Evolutionary conservation across 495 filamentous ascomycete species (phyloP).

Genomic region (Penicillium lagena): DNA sequence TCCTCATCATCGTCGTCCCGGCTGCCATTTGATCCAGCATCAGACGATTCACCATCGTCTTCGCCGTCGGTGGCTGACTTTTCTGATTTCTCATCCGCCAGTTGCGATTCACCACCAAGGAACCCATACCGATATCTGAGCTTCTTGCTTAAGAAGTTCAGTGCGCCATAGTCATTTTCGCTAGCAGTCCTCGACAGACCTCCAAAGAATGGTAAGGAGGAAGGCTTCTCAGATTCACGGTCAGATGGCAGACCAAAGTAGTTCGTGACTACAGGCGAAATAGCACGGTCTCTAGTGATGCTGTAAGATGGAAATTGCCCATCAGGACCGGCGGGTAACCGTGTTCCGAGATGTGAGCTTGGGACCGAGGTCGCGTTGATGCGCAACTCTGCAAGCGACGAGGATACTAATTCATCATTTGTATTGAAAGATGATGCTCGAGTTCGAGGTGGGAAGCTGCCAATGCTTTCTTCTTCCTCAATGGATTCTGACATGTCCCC

Average conservation of each 20-base stretch:
- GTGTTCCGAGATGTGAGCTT: constrained; percentile 20
- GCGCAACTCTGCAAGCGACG: constrained; percentile 20
- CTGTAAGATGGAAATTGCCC: constrained; percentile 28
- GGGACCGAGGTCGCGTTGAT: constrained; percentile 27
- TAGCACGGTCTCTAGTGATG: constrained; percentile 33
- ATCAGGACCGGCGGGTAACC: constrained; percentile 16
- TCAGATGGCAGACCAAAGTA: constrained; percentile 41
- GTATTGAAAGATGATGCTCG: constrained; percentile 24
- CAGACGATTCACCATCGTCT: constrained; percentile 19
- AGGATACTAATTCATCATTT: constrained; percentile 15
- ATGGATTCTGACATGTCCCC: constrained; percentile 22
- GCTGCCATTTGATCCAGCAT: constrained; percentile 5
- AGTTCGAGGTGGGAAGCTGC: constrained; percentile 9
- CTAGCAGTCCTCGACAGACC: constrained; percentile 24
- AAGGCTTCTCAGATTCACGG: constrained; percentile 25
- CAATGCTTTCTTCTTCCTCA: constrained; percentile 15
- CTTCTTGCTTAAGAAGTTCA: constrained; percentile 53
- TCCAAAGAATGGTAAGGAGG: constrained; percentile 31
- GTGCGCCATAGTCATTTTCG: constrained; percentile 48
- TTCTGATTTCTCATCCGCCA: constrained; percentile 19
- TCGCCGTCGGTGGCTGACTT: constrained; percentile 10
- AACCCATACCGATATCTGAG: constrained; percentile 38
- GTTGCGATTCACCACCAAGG: constrained; percentile 23
- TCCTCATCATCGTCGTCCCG: constrained; percentile 44
- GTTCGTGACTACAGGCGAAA: constrained; percentile 33